Percentiles rank a stretch among this genome's conserved stretches.
Conservation (phyloP, 2,329 filamentous ascomycete genomes). For the Plectosphaerella cucumerina region DNA sequence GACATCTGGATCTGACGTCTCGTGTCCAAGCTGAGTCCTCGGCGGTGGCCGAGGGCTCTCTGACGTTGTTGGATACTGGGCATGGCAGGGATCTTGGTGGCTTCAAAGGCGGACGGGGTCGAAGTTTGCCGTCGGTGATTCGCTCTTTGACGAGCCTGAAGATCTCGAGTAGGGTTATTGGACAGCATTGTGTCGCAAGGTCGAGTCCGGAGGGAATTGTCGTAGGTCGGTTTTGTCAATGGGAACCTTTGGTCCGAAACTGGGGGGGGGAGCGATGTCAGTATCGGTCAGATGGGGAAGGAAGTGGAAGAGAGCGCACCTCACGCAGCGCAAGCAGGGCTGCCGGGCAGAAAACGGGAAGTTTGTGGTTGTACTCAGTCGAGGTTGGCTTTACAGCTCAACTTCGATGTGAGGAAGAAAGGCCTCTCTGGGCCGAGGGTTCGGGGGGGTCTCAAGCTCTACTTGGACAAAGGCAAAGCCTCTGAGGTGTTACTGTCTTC, state of each 20-base stretch:
- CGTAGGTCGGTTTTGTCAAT: constrained; percentile 49
- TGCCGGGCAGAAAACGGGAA: constrained; percentile 59
- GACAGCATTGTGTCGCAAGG: constrained; percentile 76
- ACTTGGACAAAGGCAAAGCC: neutral
- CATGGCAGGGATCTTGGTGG: constrained; percentile 64
- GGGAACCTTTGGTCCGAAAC: constrained; percentile 48
- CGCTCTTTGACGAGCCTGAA: constrained; percentile 69
- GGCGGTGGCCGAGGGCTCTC: constrained; percentile 58
- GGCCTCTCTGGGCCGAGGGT: constrained; percentile 8
- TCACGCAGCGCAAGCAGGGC: constrained; percentile 80
- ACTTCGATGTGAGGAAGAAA: neutral
- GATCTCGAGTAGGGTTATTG: constrained; percentile 60
- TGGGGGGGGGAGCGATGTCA: constrained; percentile 12
- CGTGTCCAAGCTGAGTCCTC: constrained; percentile 81
- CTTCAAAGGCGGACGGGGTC: constrained; percentile 74
- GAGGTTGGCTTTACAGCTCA: constrained; percentile 32
- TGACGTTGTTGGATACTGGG: constrained; percentile 46
- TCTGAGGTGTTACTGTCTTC: neutral
- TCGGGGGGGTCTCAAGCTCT: constrained; percentile 2
- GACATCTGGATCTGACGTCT: constrained; percentile 51
- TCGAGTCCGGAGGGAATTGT: constrained; percentile 61
- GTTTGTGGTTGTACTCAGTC: constrained; percentile 43
- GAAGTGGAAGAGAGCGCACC: constrained; percentile 42
- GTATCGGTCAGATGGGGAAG: neutral
- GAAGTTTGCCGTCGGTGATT: constrained; percentile 81